These are phyloP conservation scores for Lipomyces oligophaga DNA, from an alignment of 805 yeast genomes.

Conservation along the genomic window DNA sequence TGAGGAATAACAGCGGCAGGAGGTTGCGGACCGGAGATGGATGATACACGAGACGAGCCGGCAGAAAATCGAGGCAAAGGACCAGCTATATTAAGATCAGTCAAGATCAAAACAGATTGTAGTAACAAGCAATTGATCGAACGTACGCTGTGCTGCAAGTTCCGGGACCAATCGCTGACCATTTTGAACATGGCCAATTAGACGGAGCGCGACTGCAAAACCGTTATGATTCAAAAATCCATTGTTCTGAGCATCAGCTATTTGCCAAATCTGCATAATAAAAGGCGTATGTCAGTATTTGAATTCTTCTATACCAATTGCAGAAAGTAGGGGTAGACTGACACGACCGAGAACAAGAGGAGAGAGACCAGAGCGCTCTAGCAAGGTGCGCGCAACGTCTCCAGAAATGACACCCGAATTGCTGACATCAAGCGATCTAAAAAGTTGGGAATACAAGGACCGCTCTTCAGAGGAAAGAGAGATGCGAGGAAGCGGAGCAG, in stretches of 20 bases:
- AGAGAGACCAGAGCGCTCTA: constrained; percentile 81
- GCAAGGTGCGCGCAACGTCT: constrained; percentile 72
- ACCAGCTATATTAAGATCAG: constrained; percentile 42
- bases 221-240: constrained; percentile 81
- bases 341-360: constrained; percentile 69
- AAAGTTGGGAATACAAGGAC: constrained; percentile 65
- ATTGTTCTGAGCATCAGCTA: constrained; percentile 82
- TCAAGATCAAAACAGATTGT: neutral
- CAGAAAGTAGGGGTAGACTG: neutral
- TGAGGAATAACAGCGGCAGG: neutral
- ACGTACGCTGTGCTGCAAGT: constrained; percentile 43
- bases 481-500: constrained; percentile 19
- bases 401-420: constrained; percentile 82
- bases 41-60: constrained; percentile 7
- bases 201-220: constrained; percentile 80
- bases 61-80: constrained; percentile 60
- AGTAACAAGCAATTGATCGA: neutral
- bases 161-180: constrained; percentile 58
- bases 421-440: constrained; percentile 75
- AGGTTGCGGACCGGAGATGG: neutral
- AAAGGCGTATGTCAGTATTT: neutral
- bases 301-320: neutral
- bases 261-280: constrained; percentile 68
- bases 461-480: constrained; percentile 64
- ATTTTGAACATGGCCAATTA: constrained; percentile 80